Base-by-base conservation (phyloP, 768 basidiomycete genomes). In the Strobilomyces dryophilus region DNA sequence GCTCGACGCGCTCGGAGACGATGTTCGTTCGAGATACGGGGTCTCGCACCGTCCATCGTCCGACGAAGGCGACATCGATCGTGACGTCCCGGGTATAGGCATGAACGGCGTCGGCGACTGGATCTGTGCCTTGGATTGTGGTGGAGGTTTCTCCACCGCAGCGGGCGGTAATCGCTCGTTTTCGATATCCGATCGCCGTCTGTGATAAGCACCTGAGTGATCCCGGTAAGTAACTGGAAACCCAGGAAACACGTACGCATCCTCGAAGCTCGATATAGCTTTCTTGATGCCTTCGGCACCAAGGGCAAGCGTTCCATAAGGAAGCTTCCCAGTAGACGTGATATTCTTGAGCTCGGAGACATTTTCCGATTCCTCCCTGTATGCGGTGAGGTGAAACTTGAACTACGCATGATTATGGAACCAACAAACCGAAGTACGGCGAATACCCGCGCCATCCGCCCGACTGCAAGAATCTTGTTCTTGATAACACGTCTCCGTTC, bases 221-320 rank as follows among this genome's bases (percentile, higher is more conserved):
- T 27, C 6, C 9, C 0, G 49, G 17, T 6, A 7, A 8, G 1
- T 0, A 8, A 24, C 2, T 44, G 10, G 26, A 18, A n/a, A 20
- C 48, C 12, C 40, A 5, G 40, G 32, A 10, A 31, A 26, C 6
- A 78, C 82, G 49, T 66, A 83, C 82, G 85, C 85, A 57, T 86
- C 85, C 41, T 80, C 80, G 63, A 86, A 87, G 53, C 74, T 79
- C 42, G 75, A 77, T 56, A 87, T 87, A n/a, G 80, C 79, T 49
- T 85, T 78, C 71, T 85, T 86, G 73, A 87, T 85, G 17, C 82
- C 84, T 59, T 87, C 85, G 1, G 81, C 82, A 20, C 84, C 85
- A 26, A 79, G 69, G 2, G 79, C 84, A 27, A 87, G 69, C 5
- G 77, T 76, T 35, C 79, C 83, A 47, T 70, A 77, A 0, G 84